Base-by-base conservation (phyloP, 345 rosid species). In the Eucalyptus sp. region DNA sequence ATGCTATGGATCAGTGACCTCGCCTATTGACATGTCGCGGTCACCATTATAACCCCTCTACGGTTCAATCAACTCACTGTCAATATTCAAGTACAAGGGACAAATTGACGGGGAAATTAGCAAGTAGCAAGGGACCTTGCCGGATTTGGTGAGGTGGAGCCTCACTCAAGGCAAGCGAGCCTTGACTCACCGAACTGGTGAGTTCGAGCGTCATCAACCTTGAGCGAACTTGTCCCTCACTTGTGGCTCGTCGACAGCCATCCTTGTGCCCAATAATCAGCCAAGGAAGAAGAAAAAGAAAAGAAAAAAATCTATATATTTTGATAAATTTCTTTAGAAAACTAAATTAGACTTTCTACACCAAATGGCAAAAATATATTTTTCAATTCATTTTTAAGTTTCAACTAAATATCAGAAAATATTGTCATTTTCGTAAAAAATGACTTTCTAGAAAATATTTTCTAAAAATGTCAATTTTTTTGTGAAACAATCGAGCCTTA, bases 251-350 rank as follows among this genome's bases (percentile, higher is more conserved):
- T 56, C 0, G 13, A 56, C 1, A 25, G 3, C 13, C 62, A 10
- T 56, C 27, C 24, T 22, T 0, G 0, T 56, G 29, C 29, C 2
- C 0, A 6, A 22, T 10, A 25, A 56, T 25, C 1, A 10, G 0
- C 3, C 13, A 0, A 56, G 62, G 29, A 56, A 56, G 5, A 10
- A 24, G 6, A 9, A 24, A 22, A 56, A 56, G 0, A 4, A 56
- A 56, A 2, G 0, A 3, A 56, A 56, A 56, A 24, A 56, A 22
- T 22, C 1, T 22, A 56, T 56, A 56, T 56, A 56, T 56, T 56
- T 56, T 0, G 1, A 4, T 56, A 56, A 24, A 24, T 25, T 10
- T 52, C 25, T 10, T 18, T 3, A 20, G 10, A 20, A 52, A 52
- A 18, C 56, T 4, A 18, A 52, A 52, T 52, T 52, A 52, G 58